Conservation (phyloP, 805 yeast species). For the Middelhovenomyces tepae region DNA sequence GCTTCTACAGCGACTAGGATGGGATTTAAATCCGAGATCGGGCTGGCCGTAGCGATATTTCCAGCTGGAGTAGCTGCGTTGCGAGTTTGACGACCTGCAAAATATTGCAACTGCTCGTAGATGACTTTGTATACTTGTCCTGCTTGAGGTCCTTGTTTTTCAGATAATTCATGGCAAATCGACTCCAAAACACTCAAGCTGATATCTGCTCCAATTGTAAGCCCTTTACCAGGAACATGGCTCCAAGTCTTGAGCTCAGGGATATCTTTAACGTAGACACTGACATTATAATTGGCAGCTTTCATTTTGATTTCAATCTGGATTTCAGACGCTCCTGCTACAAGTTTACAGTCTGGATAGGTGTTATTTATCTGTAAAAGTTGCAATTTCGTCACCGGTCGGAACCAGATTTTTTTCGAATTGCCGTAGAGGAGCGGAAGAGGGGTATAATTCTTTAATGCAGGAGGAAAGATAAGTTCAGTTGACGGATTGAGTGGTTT, state of each 20-base stretch:
- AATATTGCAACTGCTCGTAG: conserved; percentile 35
- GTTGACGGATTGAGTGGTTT: conserved; percentile 32
- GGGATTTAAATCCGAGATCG: conserved; percentile 42
- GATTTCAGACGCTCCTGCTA: conserved; percentile 41
- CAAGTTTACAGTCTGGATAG: conserved; percentile 33
- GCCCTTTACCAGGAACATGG: conserved; percentile 33
- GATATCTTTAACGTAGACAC: conserved; percentile 36
- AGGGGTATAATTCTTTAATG: conserved; percentile 23
- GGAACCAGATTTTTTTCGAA: conserved; percentile 35
- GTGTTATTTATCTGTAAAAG: conserved; percentile 27
- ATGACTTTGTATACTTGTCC: conserved; percentile 33
- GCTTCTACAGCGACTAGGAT: conserved; percentile 37
- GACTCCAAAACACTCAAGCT: conserved; percentile 34
- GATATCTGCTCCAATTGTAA: conserved; percentile 36
- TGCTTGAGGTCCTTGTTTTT: conserved; percentile 16
- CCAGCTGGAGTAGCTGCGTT: conserved; percentile 45
- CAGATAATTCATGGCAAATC: conserved; percentile 26
- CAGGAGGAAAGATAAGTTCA: conserved; percentile 36
- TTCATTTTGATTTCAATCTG: conserved; percentile 40
- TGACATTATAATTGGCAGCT: conserved; percentile 32
- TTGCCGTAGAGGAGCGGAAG: conserved; percentile 28
- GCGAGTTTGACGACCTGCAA: conserved; percentile 42
- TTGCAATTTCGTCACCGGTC: conserved; percentile 35
- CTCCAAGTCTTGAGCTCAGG: conserved; percentile 31
- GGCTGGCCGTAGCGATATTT: conserved; percentile 41